Evolutionary conservation across 2,329 filamentous ascomycete species (phyloP).

Genomic region (Beauveria sp.): DNA sequence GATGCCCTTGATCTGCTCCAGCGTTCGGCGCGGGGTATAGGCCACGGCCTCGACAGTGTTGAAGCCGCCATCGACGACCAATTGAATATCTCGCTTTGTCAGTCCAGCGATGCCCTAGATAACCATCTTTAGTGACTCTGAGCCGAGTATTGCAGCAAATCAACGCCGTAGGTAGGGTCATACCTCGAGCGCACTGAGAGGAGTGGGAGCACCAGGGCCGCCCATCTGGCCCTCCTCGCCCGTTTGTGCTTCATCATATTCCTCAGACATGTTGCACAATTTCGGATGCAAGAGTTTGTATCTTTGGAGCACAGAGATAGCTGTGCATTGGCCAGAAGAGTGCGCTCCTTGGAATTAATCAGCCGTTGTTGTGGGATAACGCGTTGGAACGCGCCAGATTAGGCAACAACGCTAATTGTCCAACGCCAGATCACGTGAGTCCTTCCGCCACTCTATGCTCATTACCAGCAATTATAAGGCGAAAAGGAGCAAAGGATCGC

Average conservation of each 20-base stretch:
- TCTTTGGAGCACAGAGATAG: not conserved
- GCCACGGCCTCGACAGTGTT: conserved; percentile 95
- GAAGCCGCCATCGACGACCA: conserved; percentile 84
- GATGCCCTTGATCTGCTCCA: conserved; percentile 96
- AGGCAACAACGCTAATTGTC: conserved; percentile 5
- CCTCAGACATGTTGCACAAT: conserved; percentile 34
- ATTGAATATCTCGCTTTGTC: conserved; percentile 91
- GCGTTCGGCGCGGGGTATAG: conserved; percentile 73
- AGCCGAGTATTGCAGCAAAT: not conserved
- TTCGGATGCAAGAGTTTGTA: not conserved
- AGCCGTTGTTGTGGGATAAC: conserved; percentile 9
- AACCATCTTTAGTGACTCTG: conserved; percentile 11
- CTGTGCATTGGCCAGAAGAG: not conserved
- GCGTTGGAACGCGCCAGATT: conserved; percentile 8
- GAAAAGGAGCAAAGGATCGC: too few relatives aligned
- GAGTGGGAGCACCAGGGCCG: conserved; percentile 89
- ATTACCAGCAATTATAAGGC: too few relatives aligned
- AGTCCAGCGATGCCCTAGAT: conserved; percentile 73
- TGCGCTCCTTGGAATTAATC: not conserved
- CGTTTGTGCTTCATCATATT: conserved; percentile 59
- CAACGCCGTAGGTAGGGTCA: conserved; percentile 17
- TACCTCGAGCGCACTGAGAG: conserved; percentile 80
- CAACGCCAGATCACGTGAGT: conserved; percentile 10
- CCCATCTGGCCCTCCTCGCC: conserved; percentile 65
- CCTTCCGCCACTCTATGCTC: not conserved